Evolutionary conservation across 2,329 filamentous ascomycete genomes (phyloP), one percentile per base, ranked within the genome.

Genomic region (Aureobasidium sp.): DNA sequence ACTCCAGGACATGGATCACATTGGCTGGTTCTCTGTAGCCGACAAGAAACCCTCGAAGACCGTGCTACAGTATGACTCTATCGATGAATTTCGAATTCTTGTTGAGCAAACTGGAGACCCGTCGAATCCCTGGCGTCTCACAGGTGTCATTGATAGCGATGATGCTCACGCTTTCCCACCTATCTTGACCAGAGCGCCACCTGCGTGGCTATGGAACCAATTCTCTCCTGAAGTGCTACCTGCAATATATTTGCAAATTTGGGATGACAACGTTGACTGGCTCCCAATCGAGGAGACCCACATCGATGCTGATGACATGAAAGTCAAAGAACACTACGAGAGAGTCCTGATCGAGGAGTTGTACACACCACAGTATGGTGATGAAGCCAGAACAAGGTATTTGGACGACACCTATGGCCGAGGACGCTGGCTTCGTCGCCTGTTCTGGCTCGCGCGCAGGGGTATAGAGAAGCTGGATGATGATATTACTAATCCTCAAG

Each of bases 381-480:
- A 34, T 1, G 15, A 22, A 11, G 52, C 25, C 17, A 31, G 36
- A 7, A 39, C 31, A 29, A 42, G 14, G 37, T 56, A 56, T n/a
- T 17, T 42, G 5, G 52, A 44, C 17, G 52, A 56, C 34, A 27
- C 52, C 12, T 56, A 56, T 34, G 52, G 52, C 25, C n/a, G 52
- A 56, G 52, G 52, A 11, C 52, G 52, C 14, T 56, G 52, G 52
- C 52, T 56, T 5, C 52, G 52, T 31, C 52, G 52, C 15, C n/a
- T 56, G n/a, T 56, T 42, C 34, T 3, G 6, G 2, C 41, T 53
- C 36, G 51, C 25, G 3, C 20, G 36, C 27, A 36, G 29, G 37
- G 36, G 34, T 25, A 25, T 25, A 25, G 22, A 25, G 22, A 25
- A 25, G 22, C 22, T 25, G 22, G 22, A 25, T 25, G 22, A 25